Conservation (phyloP, 768 basidiomycete genomes). For the Tylopilus vinaceipallidus region DNA sequence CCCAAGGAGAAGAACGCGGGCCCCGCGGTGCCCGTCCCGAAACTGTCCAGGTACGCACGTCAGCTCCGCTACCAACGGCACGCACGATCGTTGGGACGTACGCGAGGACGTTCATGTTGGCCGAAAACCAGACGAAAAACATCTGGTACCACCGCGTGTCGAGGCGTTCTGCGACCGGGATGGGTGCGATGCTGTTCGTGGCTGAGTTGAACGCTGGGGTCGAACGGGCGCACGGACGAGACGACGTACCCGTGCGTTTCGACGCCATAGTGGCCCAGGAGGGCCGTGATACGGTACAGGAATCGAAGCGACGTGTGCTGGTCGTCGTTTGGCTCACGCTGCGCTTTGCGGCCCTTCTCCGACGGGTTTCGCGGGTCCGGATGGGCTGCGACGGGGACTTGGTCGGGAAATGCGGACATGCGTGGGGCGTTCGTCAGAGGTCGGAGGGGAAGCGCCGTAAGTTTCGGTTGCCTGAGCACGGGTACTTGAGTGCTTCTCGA, state of each 20-base stretch:
- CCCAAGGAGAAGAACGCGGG: constrained; percentile 50
- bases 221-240: too few species aligned
- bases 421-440: not conserved
- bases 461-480: too few species aligned
- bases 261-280: constrained; percentile 36
- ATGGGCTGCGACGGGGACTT: not conserved
- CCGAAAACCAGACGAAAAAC: constrained; percentile 53
- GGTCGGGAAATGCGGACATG: not conserved
- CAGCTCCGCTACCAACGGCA: not conserved
- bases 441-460: too few species aligned
- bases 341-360: constrained; percentile 5
- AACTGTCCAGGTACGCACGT: constrained; percentile 25
- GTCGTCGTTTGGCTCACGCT: not conserved
- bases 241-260: constrained; percentile 44
- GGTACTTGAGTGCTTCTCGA: too few species aligned
- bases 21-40: constrained; percentile 49
- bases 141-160: constrained; percentile 44
- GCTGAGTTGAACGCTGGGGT: too few species aligned
- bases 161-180: constrained; percentile 34
- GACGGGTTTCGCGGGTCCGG: not conserved
- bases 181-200: constrained; percentile 37
- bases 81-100: constrained; percentile 23
- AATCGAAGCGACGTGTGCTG: constrained; percentile 7
- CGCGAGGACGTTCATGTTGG: constrained; percentile 44
- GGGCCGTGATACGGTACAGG: constrained; percentile 22